Percentiles rank a stretch among this genome's conserved stretches.
These are phyloP conservation scores for Penicillium sp. DNA, from an alignment of 2,329 filamentous ascomycete species.

Conservation along the genomic window DNA sequence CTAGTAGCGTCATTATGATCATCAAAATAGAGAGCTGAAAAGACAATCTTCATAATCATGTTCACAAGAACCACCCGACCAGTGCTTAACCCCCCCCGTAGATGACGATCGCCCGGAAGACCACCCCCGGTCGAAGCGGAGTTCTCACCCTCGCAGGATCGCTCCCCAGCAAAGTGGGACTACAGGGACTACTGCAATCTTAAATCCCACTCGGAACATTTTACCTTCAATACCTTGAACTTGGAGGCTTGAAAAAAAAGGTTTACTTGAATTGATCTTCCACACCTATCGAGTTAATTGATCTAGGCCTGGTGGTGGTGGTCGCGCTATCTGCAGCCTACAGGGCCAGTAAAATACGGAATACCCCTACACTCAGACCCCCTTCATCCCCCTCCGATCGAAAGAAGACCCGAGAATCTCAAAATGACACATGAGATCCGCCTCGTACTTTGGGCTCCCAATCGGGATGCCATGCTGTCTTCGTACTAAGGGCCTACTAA, in stretches of 20 bases:
- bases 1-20: not conserved
- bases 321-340: not conserved
- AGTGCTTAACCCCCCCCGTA: constrained; percentile 1
- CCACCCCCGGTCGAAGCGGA: constrained; percentile 1
- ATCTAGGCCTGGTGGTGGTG: not conserved
- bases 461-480: not conserved
- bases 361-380: too few relatives aligned
- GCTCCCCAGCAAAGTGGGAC: not conserved
- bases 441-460: not conserved
- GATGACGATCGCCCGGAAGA: constrained; percentile 10
- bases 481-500: not conserved
- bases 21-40: not conserved
- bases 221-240: too few relatives aligned
- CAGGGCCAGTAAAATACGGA: too few relatives aligned
- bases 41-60: not conserved
- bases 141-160: not conserved
- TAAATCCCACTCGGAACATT: not conserved
- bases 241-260: not conserved
- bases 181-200: constrained; percentile 4
- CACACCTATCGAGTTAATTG: not conserved
- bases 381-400: too few relatives aligned
- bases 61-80: not conserved
- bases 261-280: not conserved
- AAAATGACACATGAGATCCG: not conserved
- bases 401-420: too few relatives aligned